These are phyloP conservation scores for Begonia masoniana DNA, from an alignment of 306 rosid species.

Conservation along the genomic window DNA sequence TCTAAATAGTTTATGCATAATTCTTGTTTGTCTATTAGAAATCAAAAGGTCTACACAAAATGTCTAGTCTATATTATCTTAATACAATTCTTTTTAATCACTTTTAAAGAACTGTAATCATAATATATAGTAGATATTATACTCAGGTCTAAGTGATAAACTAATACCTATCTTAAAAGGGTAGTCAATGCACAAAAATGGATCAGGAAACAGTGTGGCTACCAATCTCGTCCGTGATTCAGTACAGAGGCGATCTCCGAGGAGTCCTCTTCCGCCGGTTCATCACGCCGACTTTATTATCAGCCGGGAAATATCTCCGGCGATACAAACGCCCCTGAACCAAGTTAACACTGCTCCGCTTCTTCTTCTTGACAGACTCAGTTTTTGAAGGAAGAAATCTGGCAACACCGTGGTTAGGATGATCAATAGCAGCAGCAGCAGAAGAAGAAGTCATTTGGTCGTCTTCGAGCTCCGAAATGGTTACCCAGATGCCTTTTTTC, in stretches of 20 bases:
- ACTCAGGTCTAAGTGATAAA: no score
- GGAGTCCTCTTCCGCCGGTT: slow-evolving; percentile 39
- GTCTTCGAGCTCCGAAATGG: slow-evolving; percentile 4
- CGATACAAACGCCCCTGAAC: slow-evolving; percentile 8
- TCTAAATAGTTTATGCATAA: no score
- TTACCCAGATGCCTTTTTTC: background rate
- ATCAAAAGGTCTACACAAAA: no score
- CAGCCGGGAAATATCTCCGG: slow-evolving; percentile 8
- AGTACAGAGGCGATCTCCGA: slow-evolving; percentile 30
- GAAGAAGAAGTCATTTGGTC: slow-evolving; percentile 7
- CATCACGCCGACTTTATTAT: slow-evolving; percentile 4
- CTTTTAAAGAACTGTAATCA: no score
- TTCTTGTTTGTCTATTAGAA: no score
- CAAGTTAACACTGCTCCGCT: slow-evolving; percentile 11
- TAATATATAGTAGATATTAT: no score
- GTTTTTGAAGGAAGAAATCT: background rate
- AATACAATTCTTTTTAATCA: no score
- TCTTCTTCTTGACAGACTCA: slow-evolving; percentile 6
- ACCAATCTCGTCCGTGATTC: background rate
- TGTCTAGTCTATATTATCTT: no score
- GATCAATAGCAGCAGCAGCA: no score
- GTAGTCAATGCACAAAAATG: no score
- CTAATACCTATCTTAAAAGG: no score
- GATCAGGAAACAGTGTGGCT: no score
- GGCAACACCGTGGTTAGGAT: background rate